A percentile compares a stretch with the other conserved stretches of the same genome.
These are phyloP conservation scores for Didymella keratinophila DNA, from an alignment of 2,329 filamentous ascomycete genomes.

Conservation along the genomic window DNA sequence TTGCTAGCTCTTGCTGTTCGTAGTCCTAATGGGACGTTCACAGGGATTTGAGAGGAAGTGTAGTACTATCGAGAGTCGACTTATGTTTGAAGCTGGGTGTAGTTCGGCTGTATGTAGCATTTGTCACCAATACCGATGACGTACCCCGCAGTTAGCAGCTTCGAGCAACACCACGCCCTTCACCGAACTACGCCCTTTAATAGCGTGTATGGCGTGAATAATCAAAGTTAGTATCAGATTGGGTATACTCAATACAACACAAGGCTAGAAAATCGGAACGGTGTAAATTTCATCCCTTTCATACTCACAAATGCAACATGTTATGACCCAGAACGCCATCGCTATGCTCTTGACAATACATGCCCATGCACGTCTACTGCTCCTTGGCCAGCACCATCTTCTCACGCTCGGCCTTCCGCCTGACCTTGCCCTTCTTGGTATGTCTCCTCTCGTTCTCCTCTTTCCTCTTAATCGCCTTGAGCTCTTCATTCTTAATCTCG, in stretches of 20 bases:
- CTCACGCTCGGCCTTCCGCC: slow-evolving; percentile 80
- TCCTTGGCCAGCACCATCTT: slow-evolving; percentile 84
- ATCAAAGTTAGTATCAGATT: background rate
- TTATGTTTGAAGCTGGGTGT: background rate
- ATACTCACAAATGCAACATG: slow-evolving; percentile 13
- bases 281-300: background rate
- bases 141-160: slow-evolving; percentile 5
- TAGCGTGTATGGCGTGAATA: background rate
- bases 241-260: slow-evolving; percentile 10
- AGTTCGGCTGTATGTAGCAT: slow-evolving; percentile 3
- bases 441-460: slow-evolving; percentile 96
- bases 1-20: background rate
- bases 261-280: background rate
- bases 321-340: slow-evolving; percentile 37
- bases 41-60: no score
- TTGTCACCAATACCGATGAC: slow-evolving; percentile 11
- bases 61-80: background rate
- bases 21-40: no score
- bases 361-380: slow-evolving; percentile 53
- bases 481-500: slow-evolving; percentile 91
- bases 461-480: slow-evolving; percentile 84
- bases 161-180: slow-evolving; percentile 2
- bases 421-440: slow-evolving; percentile 79
- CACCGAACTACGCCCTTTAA: background rate
- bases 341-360: slow-evolving; percentile 41